phyloP scores from a whole-genome alignment of 768 basidiomycete genomes.

The Macrolepiota dolichaula region DNA sequence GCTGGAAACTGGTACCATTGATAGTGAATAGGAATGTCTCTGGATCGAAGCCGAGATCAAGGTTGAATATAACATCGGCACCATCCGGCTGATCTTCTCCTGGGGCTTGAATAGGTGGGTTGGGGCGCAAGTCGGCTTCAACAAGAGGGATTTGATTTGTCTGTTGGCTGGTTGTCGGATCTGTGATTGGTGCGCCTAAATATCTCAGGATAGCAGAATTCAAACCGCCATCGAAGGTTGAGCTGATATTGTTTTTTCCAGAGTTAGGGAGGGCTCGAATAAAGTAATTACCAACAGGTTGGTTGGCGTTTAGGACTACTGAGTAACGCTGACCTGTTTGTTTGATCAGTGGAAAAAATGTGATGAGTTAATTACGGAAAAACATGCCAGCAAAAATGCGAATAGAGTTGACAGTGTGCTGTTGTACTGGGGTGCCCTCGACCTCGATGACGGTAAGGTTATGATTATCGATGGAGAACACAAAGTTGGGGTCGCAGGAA shows the following conservation, averaged over 20 bases:
- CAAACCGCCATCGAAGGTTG: slow-evolving; percentile 24
- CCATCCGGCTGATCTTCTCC: neutral
- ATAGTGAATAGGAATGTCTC: slow-evolving; percentile 16
- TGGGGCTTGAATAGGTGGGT: neutral
- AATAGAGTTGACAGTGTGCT: slow-evolving; percentile 34
- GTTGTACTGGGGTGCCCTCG: slow-evolving; percentile 32
- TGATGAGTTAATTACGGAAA: no score
- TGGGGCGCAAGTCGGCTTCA: neutral
- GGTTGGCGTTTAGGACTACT: slow-evolving; percentile 34
- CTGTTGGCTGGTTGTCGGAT: slow-evolving; percentile 17
- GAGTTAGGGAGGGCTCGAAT: slow-evolving; percentile 25
- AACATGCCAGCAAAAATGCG: slow-evolving; percentile 30
- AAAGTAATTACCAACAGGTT: slow-evolving; percentile 43
- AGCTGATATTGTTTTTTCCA: slow-evolving; percentile 2
- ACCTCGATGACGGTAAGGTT: slow-evolving; percentile 37
- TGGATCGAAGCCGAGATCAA: neutral
- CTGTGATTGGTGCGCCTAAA: slow-evolving; percentile 29
- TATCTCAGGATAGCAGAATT: slow-evolving; percentile 47
- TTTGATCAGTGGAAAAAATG: neutral
- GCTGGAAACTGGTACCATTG: slow-evolving; percentile 27
- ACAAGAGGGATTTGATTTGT: slow-evolving; percentile 12
- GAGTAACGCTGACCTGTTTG: slow-evolving; percentile 37
- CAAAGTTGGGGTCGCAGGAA: slow-evolving; percentile 44
- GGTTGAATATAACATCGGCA: neutral
- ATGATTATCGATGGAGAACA: slow-evolving; percentile 44